These are phyloP conservation scores for Kondoa subrosea DNA, from an alignment of 768 basidiomycete species.

Conservation along the genomic window DNA sequence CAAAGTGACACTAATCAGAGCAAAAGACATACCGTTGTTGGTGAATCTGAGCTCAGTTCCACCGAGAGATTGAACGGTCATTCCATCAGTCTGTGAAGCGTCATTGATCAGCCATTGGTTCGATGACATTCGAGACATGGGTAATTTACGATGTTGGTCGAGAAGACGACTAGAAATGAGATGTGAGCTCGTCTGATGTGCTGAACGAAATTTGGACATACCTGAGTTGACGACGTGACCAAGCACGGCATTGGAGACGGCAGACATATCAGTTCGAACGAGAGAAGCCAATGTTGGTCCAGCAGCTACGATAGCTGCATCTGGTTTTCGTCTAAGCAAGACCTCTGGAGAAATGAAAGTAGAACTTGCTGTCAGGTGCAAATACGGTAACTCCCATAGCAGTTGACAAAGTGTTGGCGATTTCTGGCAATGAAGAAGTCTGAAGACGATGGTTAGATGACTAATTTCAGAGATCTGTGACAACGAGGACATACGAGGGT, in stretches of 20 bases:
- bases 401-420: neutral
- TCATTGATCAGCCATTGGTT: constrained; percentile 2
- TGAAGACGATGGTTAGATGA: too few species aligned
- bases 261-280: too few species aligned
- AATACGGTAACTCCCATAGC: constrained; percentile 3
- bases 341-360: too few species aligned
- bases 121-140: constrained; percentile 1
- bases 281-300: too few species aligned
- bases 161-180: neutral
- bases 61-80: neutral
- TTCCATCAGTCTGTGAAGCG: neutral
- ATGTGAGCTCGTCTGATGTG: neutral
- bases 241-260: too few species aligned
- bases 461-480: too few species aligned
- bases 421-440: too few species aligned
- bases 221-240: too few species aligned
- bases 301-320: too few species aligned
- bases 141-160: neutral
- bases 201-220: too few species aligned
- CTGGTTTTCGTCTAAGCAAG: too few species aligned
- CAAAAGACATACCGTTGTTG: neutral
- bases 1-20: neutral
- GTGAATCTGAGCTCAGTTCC: neutral
- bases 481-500: too few species aligned
- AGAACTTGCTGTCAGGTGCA: neutral